Evolutionary conservation across 2,329 filamentous ascomycete genomes (phyloP), one percentile per base, ranked within the genome.

Genomic region (Epichloe typhina): DNA sequence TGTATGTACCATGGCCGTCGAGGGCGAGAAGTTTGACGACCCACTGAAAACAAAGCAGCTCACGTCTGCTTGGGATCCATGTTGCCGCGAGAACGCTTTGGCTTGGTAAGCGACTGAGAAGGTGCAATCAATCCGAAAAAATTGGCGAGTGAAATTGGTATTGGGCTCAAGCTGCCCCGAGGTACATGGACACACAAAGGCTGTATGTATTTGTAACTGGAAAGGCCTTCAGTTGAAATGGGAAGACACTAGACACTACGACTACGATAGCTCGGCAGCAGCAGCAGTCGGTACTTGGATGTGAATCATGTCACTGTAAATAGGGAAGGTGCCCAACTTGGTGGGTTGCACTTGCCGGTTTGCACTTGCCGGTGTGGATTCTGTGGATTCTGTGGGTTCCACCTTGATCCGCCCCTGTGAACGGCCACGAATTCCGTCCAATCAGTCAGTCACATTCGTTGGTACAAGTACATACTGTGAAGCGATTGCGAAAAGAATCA

Each of bases 261-360:
- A 17, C 23, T 26, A 26, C 6, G 23, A 7, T 26, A 9, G 26
- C 26, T 31, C 26, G 8, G 26, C 26, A 1, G 26, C 8, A 31
- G 26, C 26, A 31, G 26, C 26, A 31, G 26, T 31, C 26, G 42
- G 42, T n/a, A 35, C 23, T 17, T 17, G 1, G 1, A 17, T 17
- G 17, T 17, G 17, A 17, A 26, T 26, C 6, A 26, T 26, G 23
- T 26, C 23, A 26, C 23, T 26, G 23, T 26, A 26, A 26, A 26
- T 26, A 26, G 5, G 8, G 17, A 5, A 23, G 12, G 3, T 21
- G 3, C 46, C 46, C 36, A 38, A 40, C 46, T 11, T 39, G 35
- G 46, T 47, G 46, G 46, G 46, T 42, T 36, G 48, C 48, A 39
- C 41, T 35, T 45, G 41, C 41, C 41, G 37, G 19, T 9, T 49